Evolutionary conservation across 1,284 basidiomycete species (phyloP).

Genomic region (Earliella scabrosa): DNA sequence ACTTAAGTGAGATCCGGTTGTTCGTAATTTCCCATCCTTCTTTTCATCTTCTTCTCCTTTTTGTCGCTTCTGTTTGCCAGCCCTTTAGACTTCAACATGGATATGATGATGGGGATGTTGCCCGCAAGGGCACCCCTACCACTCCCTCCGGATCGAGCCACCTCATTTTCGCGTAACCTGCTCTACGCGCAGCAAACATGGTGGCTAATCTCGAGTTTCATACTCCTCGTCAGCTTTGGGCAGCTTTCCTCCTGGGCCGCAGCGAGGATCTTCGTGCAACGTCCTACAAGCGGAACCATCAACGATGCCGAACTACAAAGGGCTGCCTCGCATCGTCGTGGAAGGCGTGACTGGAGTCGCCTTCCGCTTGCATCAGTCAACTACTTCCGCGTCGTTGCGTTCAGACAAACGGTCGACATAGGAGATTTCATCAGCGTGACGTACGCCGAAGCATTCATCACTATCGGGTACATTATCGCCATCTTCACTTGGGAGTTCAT

Average conservation of each 20-base stretch:
- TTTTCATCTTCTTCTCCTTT: no score
- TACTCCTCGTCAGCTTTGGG: slow-evolving; percentile 43
- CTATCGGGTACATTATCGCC: slow-evolving; percentile 47
- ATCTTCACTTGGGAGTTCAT: slow-evolving; percentile 52
- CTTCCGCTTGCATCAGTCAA: slow-evolving; percentile 45
- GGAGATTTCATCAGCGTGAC: slow-evolving; percentile 48
- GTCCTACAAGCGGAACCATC: not conserved
- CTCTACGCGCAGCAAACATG: slow-evolving; percentile 47
- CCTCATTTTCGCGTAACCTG: slow-evolving; percentile 18
- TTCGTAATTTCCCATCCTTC: no score
- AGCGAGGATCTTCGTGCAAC: slow-evolving; percentile 17
- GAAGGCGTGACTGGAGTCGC: slow-evolving; percentile 28
- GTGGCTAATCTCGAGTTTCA: slow-evolving; percentile 46
- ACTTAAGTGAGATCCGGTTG: no score
- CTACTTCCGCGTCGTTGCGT: slow-evolving; percentile 49
- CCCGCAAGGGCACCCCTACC: not conserved
- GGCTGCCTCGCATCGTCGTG: not conserved
- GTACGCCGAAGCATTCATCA: slow-evolving; percentile 49
- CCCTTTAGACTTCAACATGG: not conserved
- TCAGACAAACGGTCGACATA: slow-evolving; percentile 49
- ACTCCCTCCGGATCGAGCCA: slow-evolving; percentile 1
- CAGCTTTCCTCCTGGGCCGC: slow-evolving; percentile 37
- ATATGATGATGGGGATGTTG: not conserved
- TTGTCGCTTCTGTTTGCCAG: not conserved
- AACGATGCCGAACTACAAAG: slow-evolving; percentile 28